phyloP scores from a whole-genome alignment of 2,329 filamentous ascomycete species.

The Fusarium hostae region DNA sequence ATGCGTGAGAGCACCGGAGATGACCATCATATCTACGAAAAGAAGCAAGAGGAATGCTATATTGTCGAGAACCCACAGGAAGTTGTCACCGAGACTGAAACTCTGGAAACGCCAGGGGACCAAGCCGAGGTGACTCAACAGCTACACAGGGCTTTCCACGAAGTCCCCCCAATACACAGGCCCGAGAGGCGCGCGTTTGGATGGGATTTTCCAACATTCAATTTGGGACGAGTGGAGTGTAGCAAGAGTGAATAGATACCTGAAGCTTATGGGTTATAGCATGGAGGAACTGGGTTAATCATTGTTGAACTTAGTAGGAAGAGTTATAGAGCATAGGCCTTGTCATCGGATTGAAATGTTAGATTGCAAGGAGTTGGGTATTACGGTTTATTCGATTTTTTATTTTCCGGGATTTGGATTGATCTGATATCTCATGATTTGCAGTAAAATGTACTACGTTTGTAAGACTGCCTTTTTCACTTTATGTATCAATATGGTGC shows the following conservation, averaged over 20 bases:
- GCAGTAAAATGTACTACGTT: not conserved
- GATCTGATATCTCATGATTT: not conserved
- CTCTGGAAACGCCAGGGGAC: not conserved
- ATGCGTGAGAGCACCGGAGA: not conserved
- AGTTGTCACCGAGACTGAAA: not conserved
- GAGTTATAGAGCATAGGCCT: not conserved
- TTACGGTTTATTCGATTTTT: not conserved
- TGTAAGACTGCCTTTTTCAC: not conserved
- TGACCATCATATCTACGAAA: not conserved
- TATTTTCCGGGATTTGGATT: too few relatives aligned
- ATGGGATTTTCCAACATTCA: not conserved
- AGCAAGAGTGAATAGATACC: too few relatives aligned
- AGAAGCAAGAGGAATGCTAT: not conserved
- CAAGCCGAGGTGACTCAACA: not conserved
- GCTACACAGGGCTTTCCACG: not conserved
- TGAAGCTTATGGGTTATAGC: not conserved
- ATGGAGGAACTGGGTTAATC: not conserved
- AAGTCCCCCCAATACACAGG: not conserved
- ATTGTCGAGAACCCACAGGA: not conserved
- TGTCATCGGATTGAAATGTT: not conserved
- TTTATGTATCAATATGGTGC: fast-evolving
- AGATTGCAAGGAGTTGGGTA: not conserved
- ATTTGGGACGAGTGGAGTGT: too few relatives aligned
- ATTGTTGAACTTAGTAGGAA: too few relatives aligned
- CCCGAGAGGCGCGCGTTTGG: not conserved